Percentiles rank a stretch among this genome's conserved stretches.
Evolutionary conservation across 2,329 filamentous ascomycete species (phyloP).

Genomic region (Lecanosticta acicola): DNA sequence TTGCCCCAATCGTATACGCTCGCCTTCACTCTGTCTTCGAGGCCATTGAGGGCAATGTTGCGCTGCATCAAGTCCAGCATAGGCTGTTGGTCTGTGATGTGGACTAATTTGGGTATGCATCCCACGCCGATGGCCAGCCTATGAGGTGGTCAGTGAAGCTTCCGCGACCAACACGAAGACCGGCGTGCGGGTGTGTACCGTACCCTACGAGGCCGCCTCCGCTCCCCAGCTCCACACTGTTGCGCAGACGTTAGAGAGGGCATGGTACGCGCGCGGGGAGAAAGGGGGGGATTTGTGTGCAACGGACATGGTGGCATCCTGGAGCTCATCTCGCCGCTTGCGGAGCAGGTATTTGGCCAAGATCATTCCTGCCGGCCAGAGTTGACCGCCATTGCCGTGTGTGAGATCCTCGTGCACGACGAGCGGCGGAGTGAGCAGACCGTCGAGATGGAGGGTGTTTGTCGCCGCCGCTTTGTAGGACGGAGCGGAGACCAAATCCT

Average conservation of each 20-base stretch:
- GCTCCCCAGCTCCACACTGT: slow-evolving; percentile 82
- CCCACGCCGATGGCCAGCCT: slow-evolving; percentile 55
- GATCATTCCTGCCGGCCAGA: slow-evolving; percentile 92
- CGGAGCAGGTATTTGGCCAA: slow-evolving; percentile 80
- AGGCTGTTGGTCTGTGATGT: slow-evolving; percentile 79
- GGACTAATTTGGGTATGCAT: slow-evolving; percentile 55
- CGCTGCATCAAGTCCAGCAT: slow-evolving; percentile 82
- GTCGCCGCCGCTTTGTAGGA: slow-evolving; percentile 48
- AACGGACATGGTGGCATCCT: slow-evolving; percentile 65
- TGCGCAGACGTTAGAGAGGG: slow-evolving; percentile 12
- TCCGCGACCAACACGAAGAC: too few relatives aligned
- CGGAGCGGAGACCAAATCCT: slow-evolving; percentile 52
- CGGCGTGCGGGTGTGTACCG: too few relatives aligned
- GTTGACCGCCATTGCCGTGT: slow-evolving; percentile 83
- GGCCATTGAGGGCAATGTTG: slow-evolving; percentile 75
- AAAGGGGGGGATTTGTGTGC: slow-evolving; percentile 10
- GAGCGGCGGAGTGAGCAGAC: slow-evolving; percentile 63
- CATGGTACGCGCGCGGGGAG: too few relatives aligned
- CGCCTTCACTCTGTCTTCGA: slow-evolving; percentile 59
- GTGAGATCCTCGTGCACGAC: slow-evolving; percentile 78
- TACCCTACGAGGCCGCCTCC: slow-evolving; percentile 79
- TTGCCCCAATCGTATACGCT: slow-evolving; percentile 72
- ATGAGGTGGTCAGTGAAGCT: too few relatives aligned
- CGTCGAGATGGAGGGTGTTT: slow-evolving; percentile 61
- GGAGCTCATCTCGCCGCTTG: slow-evolving; percentile 59